A percentile compares a stretch with the other conserved stretches of the same genome.
phyloP scores from a whole-genome alignment of 805 yeast species.

The Cyberlindnera maclurae region DNA sequence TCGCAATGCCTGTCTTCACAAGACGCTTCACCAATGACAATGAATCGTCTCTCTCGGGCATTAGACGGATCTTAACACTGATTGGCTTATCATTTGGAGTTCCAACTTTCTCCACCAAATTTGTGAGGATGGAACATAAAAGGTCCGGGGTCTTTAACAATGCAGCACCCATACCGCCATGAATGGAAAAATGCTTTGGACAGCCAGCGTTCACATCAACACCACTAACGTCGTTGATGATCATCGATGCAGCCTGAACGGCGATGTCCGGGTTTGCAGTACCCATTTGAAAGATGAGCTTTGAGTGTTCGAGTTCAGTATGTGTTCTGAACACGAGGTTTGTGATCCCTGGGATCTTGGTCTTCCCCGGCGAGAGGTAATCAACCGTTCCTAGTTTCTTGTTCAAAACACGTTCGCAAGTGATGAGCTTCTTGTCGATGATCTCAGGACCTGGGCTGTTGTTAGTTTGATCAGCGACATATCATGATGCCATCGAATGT shows the following conservation, averaged over 20 bases:
- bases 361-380: constrained; percentile 38
- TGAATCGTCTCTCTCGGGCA: constrained; percentile 59
- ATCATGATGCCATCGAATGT: no score
- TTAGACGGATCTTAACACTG: constrained; percentile 80
- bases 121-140: constrained; percentile 58
- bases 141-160: constrained; percentile 74
- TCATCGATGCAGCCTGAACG: constrained; percentile 75
- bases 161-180: constrained; percentile 98
- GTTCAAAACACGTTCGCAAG: constrained; percentile 61
- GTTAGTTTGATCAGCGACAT: no score
- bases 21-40: constrained; percentile 48
- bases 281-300: constrained; percentile 85
- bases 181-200: constrained; percentile 92
- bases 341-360: constrained; percentile 38
- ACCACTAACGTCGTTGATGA: constrained; percentile 83
- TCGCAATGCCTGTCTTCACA: constrained; percentile 72
- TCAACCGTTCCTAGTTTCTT: constrained; percentile 52
- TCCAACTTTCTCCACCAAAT: constrained; percentile 76
- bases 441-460: constrained; percentile 78
- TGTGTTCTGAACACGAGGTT: constrained; percentile 68
- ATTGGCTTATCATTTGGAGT: constrained; percentile 69
- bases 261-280: constrained; percentile 80
- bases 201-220: constrained; percentile 95
- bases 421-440: constrained; percentile 74
- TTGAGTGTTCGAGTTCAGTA: constrained; percentile 53